Conservation (phyloP, 2,329 filamentous ascomycete genomes). For the Aspergillus amoenus region DNA sequence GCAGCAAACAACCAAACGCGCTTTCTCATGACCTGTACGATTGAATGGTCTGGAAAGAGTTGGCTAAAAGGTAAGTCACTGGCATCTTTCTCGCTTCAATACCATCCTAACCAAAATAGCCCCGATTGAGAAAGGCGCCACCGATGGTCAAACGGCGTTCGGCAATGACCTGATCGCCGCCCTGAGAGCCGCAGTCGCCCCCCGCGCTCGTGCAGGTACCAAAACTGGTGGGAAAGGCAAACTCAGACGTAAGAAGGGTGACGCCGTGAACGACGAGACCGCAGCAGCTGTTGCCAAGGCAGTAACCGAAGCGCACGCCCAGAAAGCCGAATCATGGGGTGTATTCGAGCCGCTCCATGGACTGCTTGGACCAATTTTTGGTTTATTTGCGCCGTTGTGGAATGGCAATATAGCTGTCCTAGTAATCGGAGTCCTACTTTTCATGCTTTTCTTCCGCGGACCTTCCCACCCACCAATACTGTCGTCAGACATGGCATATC, state of each 20-base stretch:
- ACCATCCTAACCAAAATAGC: slow-evolving; percentile 54
- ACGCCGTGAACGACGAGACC: slow-evolving; percentile 35
- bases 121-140: slow-evolving; percentile 93
- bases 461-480: slow-evolving; percentile 32
- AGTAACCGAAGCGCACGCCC: slow-evolving; percentile 37
- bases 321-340: slow-evolving; percentile 65
- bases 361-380: slow-evolving; percentile 67
- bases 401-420: slow-evolving; percentile 76
- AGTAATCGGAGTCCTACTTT: slow-evolving; percentile 69
- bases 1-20: slow-evolving; percentile 81
- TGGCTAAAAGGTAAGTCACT: slow-evolving; percentile 80
- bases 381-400: slow-evolving; percentile 69
- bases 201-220: slow-evolving; percentile 58
- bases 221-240: slow-evolving; percentile 54
- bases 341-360: slow-evolving; percentile 74
- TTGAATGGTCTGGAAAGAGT: slow-evolving; percentile 97
- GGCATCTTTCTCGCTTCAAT: background rate
- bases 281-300: slow-evolving; percentile 48
- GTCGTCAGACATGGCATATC: slow-evolving; percentile 39
- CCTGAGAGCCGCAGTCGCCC: slow-evolving; percentile 70
- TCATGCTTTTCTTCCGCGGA: slow-evolving; percentile 69
- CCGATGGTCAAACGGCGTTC: slow-evolving; percentile 82
- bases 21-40: slow-evolving; percentile 80
- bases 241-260: slow-evolving; percentile 61
- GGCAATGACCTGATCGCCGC: slow-evolving; percentile 75